These are phyloP conservation scores for Tolypocladium paradoxum DNA, from an alignment of 2,329 filamentous ascomycete genomes.

Conservation along the genomic window DNA sequence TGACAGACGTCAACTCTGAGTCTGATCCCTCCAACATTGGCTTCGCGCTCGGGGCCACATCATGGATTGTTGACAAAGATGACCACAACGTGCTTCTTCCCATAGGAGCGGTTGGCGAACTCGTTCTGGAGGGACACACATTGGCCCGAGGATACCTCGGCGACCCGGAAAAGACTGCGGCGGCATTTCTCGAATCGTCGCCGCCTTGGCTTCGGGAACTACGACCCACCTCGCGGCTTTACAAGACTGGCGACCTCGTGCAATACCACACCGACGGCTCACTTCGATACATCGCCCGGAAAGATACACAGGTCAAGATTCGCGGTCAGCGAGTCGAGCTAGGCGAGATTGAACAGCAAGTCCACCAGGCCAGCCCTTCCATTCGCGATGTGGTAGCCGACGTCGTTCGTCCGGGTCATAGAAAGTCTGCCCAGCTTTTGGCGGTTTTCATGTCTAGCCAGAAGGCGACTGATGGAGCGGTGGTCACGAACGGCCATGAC, in stretches of 20 bases:
- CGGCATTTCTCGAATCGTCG: slow-evolving; percentile 28
- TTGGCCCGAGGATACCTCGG: slow-evolving; percentile 39
- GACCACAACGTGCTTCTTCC: slow-evolving; percentile 16
- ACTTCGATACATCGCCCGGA: slow-evolving; percentile 37
- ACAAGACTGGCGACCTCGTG: slow-evolving; percentile 39
- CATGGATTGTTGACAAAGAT: slow-evolving; percentile 20
- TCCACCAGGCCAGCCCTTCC: background rate
- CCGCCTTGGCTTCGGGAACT: slow-evolving; percentile 15
- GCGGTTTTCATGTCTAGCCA: background rate
- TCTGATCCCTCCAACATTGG: slow-evolving; percentile 2
- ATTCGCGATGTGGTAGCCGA: slow-evolving; percentile 1
- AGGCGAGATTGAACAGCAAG: slow-evolving; percentile 15
- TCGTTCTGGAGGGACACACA: slow-evolving; percentile 29
- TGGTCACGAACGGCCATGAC: background rate
- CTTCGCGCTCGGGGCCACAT: background rate
- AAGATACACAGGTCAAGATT: slow-evolving; percentile 49
- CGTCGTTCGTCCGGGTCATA: background rate
- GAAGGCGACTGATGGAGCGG: background rate
- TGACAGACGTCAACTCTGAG: background rate
- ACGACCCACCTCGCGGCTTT: slow-evolving; percentile 16
- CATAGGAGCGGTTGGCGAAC: slow-evolving; percentile 22
- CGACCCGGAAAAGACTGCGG: slow-evolving; percentile 30
- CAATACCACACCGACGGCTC: slow-evolving; percentile 28
- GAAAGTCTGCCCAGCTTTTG: background rate
- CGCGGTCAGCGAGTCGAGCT: slow-evolving; percentile 47